Percentiles rank a stretch among this genome's conserved stretches.
Conservation (phyloP, 768 basidiomycete genomes). For the Punctularia strigosozonata region DNA sequence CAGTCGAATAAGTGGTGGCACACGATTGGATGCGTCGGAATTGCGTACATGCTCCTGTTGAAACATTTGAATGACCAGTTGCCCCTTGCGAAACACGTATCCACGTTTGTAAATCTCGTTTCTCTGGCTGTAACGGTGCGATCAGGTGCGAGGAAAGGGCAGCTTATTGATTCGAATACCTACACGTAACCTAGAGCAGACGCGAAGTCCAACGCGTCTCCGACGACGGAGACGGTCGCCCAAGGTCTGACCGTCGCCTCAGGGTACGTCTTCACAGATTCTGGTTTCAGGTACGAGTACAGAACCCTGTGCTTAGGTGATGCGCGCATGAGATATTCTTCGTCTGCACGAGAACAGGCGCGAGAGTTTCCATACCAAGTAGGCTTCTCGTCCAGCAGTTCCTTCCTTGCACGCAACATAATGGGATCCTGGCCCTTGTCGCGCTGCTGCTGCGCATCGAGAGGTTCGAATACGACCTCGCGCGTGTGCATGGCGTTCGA, state of each 20-base stretch:
- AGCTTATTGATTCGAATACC: conserved; percentile 13
- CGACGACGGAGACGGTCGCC: conserved; percentile 67
- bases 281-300: conserved; percentile 75
- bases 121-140: conserved; percentile 31
- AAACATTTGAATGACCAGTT: conserved; percentile 69
- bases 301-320: conserved; percentile 38
- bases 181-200: conserved; percentile 70
- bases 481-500: conserved; percentile 61
- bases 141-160: conserved; percentile 2
- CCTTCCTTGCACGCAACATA: conserved; percentile 63
- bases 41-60: conserved; percentile 66
- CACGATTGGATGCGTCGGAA: conserved; percentile 1
- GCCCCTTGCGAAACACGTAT: conserved; percentile 62
- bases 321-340: neutral
- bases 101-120: conserved; percentile 78
- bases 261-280: conserved; percentile 72
- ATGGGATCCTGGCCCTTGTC: conserved; percentile 56
- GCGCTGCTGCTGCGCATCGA: conserved; percentile 52
- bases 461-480: conserved; percentile 74
- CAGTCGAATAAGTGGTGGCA: conserved; percentile 1
- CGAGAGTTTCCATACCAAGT: conserved; percentile 40
- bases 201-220: conserved; percentile 73
- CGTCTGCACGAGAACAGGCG: neutral
- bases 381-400: conserved; percentile 47
- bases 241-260: conserved; percentile 83